These are phyloP conservation scores for Pseudocercospora fuligena DNA, from an alignment of 2,329 filamentous ascomycete species.

Conservation along the genomic window DNA sequence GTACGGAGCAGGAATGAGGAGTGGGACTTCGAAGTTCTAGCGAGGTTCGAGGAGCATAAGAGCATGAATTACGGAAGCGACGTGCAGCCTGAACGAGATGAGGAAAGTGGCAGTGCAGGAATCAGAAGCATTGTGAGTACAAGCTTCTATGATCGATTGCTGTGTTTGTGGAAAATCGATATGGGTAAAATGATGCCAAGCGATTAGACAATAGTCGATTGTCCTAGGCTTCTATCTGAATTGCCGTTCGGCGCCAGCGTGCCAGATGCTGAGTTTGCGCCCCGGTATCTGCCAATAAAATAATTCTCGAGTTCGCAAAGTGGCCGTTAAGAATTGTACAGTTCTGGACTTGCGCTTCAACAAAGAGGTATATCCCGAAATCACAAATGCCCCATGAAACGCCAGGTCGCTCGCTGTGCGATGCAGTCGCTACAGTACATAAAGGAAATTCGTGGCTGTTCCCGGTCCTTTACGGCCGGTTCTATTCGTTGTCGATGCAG, in stretches of 20 bases:
- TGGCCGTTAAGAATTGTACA: slow-evolving; percentile 13
- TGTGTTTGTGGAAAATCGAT: slow-evolving; percentile 66
- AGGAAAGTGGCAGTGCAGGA: slow-evolving; percentile 3
- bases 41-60: slow-evolving; percentile 79
- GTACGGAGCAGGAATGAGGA: slow-evolving; percentile 36
- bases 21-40: slow-evolving; percentile 69
- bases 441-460: slow-evolving; percentile 12
- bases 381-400: slow-evolving; percentile 10
- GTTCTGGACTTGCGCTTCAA: slow-evolving; percentile 2
- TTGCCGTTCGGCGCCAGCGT: slow-evolving; percentile 1
- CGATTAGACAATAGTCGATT: slow-evolving; percentile 11
- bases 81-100: slow-evolving; percentile 53
- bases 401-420: slow-evolving; percentile 15
- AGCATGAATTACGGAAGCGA: slow-evolving; percentile 97
- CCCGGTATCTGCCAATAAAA: not conserved
- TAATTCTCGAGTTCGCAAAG: slow-evolving; percentile 1
- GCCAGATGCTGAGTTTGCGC: slow-evolving; percentile 2
- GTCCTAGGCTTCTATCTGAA: not conserved
- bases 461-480: not conserved
- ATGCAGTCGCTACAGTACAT: slow-evolving; percentile 11
- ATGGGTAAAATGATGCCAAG: not conserved
- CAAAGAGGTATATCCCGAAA: slow-evolving; percentile 19
- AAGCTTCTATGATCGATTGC: slow-evolving; percentile 75
- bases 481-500: not conserved
- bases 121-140: slow-evolving; percentile 64